Evolutionary conservation across 805 yeast species (phyloP).

Genomic region (Yueomyces sp.): DNA sequence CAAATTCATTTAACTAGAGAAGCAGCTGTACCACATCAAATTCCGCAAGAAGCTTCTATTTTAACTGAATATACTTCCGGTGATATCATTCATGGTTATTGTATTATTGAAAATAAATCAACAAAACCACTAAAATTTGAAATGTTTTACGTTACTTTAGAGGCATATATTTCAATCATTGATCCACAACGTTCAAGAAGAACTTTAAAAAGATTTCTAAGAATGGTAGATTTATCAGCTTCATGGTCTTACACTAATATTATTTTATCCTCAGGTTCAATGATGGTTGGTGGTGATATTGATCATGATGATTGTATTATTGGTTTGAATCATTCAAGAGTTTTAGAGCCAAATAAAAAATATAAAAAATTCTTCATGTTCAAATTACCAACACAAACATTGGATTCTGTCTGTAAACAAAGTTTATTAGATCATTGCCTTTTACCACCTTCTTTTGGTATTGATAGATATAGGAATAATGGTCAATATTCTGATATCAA

Average conservation of each 20-base stretch:
- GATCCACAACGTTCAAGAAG: conserved; percentile 8
- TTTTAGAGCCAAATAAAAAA: conserved; percentile 31
- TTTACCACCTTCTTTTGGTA: conserved; percentile 31
- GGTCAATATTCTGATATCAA: conserved; percentile 15
- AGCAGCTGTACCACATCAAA: conserved; percentile 10
- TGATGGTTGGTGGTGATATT: conserved; percentile 10
- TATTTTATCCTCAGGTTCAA: conserved; percentile 36
- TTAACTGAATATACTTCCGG: conserved; percentile 40
- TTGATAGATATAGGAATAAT: conserved; percentile 16
- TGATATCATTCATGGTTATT: conserved; percentile 39
- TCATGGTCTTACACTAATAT: conserved; percentile 33
- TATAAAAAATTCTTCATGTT: conserved; percentile 47
- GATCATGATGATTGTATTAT: conserved; percentile 15
- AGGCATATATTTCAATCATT: conserved; percentile 30
- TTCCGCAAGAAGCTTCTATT: conserved; percentile 20
- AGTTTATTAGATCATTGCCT: conserved; percentile 20
- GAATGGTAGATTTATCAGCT: conserved; percentile 40
- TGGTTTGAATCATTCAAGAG: conserved; percentile 33
- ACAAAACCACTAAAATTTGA: conserved; percentile 36
- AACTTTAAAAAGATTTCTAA: conserved; percentile 26
- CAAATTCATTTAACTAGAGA: conserved; percentile 10
- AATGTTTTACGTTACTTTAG: conserved; percentile 44
- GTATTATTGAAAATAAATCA: conserved; percentile 30
- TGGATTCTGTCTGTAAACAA: conserved; percentile 40
- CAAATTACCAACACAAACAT: conserved; percentile 36